A percentile compares a stretch with the other conserved stretches of the same genome.
These are phyloP conservation scores for Pseudevernia furfuracea DNA, from an alignment of 495 filamentous ascomycete genomes.

Conservation along the genomic window DNA sequence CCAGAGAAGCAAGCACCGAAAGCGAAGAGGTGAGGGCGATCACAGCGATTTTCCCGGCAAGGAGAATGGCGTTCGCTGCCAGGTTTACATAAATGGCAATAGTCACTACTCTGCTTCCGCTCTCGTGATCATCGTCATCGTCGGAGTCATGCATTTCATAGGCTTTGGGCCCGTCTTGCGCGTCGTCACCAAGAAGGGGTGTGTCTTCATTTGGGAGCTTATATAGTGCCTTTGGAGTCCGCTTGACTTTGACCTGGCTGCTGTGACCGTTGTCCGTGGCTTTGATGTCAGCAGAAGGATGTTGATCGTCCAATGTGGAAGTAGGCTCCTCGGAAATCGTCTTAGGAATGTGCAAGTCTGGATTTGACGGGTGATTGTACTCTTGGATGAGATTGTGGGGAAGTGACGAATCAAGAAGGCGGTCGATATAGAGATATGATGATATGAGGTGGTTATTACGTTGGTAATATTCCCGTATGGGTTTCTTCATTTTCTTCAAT, in stretches of 20 bases:
- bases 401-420: conserved; percentile 79
- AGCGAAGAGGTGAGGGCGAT: conserved; percentile 73
- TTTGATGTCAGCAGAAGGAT: conserved; percentile 27
- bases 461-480: conserved; percentile 72
- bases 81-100: conserved; percentile 83
- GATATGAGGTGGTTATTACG: conserved; percentile 74
- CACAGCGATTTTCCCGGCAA: conserved; percentile 73
- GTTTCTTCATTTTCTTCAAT: conserved; percentile 55
- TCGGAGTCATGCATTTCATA: conserved; percentile 22
- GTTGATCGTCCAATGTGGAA: conserved; percentile 24
- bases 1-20: conserved; percentile 79
- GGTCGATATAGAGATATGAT: conserved; percentile 85
- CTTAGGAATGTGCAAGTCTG: conserved; percentile 43
- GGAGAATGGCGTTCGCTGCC: conserved; percentile 68
- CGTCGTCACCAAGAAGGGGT: conserved; percentile 45
- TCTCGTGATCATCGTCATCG: conserved; percentile 41
- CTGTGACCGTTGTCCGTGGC: conserved; percentile 21
- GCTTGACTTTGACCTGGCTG: conserved; percentile 50
- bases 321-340: conserved; percentile 47
- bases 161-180: conserved; percentile 18
- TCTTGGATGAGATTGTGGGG: conserved; percentile 82
- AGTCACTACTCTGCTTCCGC: conserved; percentile 58
- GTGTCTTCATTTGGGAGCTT: conserved; percentile 63
- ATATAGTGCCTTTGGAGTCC: conserved; percentile 75
- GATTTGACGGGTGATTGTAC: conserved; percentile 46